Conservation (phyloP, 2,329 filamentous ascomycete genomes). For the Chaetomium globosum region DNA sequence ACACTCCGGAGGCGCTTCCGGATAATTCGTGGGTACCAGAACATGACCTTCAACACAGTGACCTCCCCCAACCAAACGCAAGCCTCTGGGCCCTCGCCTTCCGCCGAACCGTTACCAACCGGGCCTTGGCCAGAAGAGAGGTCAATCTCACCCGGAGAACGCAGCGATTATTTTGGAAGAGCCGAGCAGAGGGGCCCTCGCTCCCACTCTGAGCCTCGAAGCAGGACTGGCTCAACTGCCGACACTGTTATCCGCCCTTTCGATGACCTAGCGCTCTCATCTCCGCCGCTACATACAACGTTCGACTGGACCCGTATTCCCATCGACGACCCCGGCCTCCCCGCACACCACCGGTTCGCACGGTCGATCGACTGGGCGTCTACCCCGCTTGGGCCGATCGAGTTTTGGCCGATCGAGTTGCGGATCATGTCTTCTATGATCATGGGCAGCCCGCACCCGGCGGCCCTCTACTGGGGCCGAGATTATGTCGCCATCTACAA, state of each 20-base stretch:
- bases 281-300: constrained; percentile 50
- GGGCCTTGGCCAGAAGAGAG: constrained; percentile 44
- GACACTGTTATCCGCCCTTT: constrained; percentile 32
- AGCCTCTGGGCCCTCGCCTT: constrained; percentile 43
- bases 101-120: constrained; percentile 44
- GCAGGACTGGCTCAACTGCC: constrained; percentile 31
- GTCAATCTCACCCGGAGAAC: constrained; percentile 40
- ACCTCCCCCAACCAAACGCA: constrained; percentile 41
- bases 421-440: constrained; percentile 79
- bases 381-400: constrained; percentile 74
- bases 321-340: constrained; percentile 59
- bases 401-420: constrained; percentile 70
- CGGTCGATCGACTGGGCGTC: constrained; percentile 72
- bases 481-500: constrained; percentile 73
- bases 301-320: constrained; percentile 84
- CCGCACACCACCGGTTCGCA: constrained; percentile 72
- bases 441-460: constrained; percentile 75
- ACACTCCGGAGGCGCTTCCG: constrained; percentile 70
- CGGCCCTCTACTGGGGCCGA: constrained; percentile 77
- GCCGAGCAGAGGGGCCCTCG: constrained; percentile 31
- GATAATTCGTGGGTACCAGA: constrained; percentile 63
- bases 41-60: constrained; percentile 45
- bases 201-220: constrained; percentile 36
- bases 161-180: constrained; percentile 48
- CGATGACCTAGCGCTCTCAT: constrained; percentile 39